A percentile compares a stretch with the other conserved stretches of the same genome.
phyloP scores from a whole-genome alignment of 345 rosid genomes.

The Corymbia maculata region DNA sequence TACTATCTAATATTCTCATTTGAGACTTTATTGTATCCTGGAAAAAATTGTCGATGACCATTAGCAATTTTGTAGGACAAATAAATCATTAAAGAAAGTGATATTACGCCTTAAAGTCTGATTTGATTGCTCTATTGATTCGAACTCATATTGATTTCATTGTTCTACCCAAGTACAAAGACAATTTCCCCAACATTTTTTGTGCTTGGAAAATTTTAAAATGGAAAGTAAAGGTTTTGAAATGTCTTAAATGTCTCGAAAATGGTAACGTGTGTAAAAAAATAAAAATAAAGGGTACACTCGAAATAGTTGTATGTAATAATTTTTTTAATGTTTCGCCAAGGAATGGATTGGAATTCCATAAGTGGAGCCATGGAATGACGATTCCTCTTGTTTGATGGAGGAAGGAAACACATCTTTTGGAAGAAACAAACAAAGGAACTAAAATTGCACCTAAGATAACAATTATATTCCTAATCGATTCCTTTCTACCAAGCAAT shows the following conservation, averaged over 20 bases:
- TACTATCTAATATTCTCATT: too few species aligned
- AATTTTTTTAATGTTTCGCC: background rate
- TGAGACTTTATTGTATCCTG: too few species aligned
- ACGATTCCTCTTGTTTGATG: background rate
- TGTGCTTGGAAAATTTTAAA: too few species aligned
- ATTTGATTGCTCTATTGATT: too few species aligned
- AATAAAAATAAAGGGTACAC: background rate
- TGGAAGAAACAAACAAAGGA: background rate
- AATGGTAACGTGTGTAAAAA: background rate
- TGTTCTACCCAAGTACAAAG: too few species aligned
- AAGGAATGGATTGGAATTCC: background rate
- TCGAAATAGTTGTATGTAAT: background rate
- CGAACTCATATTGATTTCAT: too few species aligned
- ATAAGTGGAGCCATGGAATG: background rate
- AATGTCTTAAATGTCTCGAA: background rate
- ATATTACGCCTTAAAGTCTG: too few species aligned
- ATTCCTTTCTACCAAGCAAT: background rate
- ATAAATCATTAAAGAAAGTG: too few species aligned
- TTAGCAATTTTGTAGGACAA: too few species aligned
- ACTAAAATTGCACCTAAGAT: background rate
- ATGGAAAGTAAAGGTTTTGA: background rate
- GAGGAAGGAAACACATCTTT: background rate
- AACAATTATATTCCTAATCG: background rate
- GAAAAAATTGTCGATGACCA: too few species aligned
- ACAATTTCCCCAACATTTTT: too few species aligned